A percentile compares a stretch with the other conserved stretches of the same genome.
Evolutionary conservation across 2,329 filamentous ascomycete species (phyloP).

Genomic region (Talaromyces sp.): DNA sequence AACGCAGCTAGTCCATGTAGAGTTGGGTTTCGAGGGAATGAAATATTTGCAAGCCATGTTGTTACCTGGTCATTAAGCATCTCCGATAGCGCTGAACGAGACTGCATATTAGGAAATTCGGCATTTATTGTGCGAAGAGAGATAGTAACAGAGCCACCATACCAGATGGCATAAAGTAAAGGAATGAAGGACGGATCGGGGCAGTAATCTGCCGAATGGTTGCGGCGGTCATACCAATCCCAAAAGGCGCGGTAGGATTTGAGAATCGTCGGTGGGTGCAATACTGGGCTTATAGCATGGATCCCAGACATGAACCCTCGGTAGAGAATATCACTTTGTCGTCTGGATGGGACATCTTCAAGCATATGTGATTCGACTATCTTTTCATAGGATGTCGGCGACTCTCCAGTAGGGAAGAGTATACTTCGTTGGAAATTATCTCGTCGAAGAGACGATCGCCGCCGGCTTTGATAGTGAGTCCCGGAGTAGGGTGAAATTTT

Average conservation of each 20-base stretch:
- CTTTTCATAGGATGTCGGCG: constrained; percentile 26
- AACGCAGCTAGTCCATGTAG: constrained; percentile 42
- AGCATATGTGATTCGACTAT: constrained; percentile 35
- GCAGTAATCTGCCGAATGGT: constrained; percentile 29
- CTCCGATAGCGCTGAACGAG: constrained; percentile 31
- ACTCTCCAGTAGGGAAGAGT: constrained; percentile 31
- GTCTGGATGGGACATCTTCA: constrained; percentile 35
- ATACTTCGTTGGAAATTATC: constrained; percentile 31
- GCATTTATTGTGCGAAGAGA: constrained; percentile 36
- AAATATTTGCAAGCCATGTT: constrained; percentile 36
- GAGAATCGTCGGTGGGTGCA: constrained; percentile 38
- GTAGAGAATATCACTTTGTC: constrained; percentile 42
- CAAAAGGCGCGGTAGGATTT: constrained; percentile 39
- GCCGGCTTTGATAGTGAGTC: not conserved
- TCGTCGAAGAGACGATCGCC: constrained; percentile 15
- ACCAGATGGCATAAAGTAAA: constrained; percentile 43
- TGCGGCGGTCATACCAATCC: constrained; percentile 39
- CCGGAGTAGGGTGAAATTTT: not conserved
- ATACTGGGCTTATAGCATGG: constrained; percentile 40
- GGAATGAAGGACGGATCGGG: constrained; percentile 39
- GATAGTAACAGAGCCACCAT: constrained; percentile 41
- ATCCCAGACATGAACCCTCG: constrained; percentile 43
- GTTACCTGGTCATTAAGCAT: constrained; percentile 39
- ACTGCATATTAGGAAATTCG: constrained; percentile 29
- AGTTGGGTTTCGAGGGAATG: constrained; percentile 41